Evolutionary conservation across 2,329 filamentous ascomycete genomes (phyloP), one percentile per base, ranked within the genome.

Genomic region (Chrysoporthe deuterocubensis): DNA sequence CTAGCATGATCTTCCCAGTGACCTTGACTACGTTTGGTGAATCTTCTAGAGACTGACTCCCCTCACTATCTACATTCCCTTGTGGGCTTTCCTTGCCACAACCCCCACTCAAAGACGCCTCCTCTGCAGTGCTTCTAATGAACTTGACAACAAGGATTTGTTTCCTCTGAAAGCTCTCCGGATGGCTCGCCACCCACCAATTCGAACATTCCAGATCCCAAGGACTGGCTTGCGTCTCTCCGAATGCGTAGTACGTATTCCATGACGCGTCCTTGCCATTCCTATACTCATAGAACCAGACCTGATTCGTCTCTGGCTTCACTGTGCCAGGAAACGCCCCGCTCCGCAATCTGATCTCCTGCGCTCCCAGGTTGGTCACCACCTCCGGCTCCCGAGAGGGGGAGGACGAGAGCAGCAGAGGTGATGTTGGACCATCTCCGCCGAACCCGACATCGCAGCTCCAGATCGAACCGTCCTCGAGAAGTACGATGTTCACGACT

Each of bases 251-350:
- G 62, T 82, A 85, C 1, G 85, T 79, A 26, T 83, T 80, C 87
- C 90, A 94, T 2, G 81, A 79, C 58, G 77, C 78, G 0, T 82
- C 78, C 0, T 74, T 59, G 8, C 78, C 76, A 69, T 86, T 83
- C 37, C 85, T 82, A 71, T 86, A 85, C 76, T 91, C 84, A 73
- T 89, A 90, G 69, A 91, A 83, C 89, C 89, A 92, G 67, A 86
- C 76, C 68, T 82, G 78, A 75, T 60, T 81, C 78, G 42, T 81
- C 78, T 67, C 77, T 74, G 64, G 75, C 72, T 79, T 76, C 3
- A 58, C 52, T 3, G 60, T 61, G 0, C 57, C 65, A 3, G 85
- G 81, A 48, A 86, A 84, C 65, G 79, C 80, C 58, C 83, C 82
- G 56, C 80, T 78, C 34, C 85, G 75, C 5, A 90, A 78, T 0